Evolutionary conservation across 2,329 filamentous ascomycete species (phyloP).

Genomic region (Apiospora phragmitis): DNA sequence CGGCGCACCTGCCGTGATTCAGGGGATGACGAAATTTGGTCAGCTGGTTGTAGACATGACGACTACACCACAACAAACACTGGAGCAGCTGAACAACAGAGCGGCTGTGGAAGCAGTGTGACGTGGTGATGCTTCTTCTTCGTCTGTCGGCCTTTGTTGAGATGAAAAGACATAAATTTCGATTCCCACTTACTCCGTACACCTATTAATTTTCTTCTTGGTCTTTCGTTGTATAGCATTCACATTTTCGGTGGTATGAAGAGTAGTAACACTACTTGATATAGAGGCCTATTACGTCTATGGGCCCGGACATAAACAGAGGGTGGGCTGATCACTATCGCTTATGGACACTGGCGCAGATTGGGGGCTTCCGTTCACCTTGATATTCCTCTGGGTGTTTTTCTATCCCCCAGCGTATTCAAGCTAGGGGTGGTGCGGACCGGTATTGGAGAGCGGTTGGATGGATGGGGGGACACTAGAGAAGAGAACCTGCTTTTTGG

Average conservation of each 20-base stretch:
- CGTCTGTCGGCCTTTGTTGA: not conserved
- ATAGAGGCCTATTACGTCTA: not conserved
- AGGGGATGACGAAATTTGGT: slow-evolving; percentile 18
- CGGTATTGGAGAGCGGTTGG: not conserved
- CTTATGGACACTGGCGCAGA: not conserved
- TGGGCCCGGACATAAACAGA: not conserved
- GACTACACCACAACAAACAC: not conserved
- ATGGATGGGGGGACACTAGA: not conserved
- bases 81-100: not conserved
- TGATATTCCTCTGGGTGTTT: not conserved
- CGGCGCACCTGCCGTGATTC: slow-evolving; percentile 29
- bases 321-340: not conserved
- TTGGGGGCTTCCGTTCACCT: not conserved
- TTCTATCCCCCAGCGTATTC: not conserved
- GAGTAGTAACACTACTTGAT: not conserved
- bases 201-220: slow-evolving; percentile 1
- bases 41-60: slow-evolving; percentile 16
- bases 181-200: not conserved
- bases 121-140: not conserved
- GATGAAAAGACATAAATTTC: not conserved
- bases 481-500: not conserved
- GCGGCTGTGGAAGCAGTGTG: not conserved
- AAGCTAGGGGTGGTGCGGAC: not conserved
- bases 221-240: slow-evolving; percentile 4
- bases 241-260: not conserved